A percentile compares a stretch with the other conserved stretches of the same genome.
phyloP scores from a whole-genome alignment of 75 land plant species.

The Pinus tabuliformis region DNA sequence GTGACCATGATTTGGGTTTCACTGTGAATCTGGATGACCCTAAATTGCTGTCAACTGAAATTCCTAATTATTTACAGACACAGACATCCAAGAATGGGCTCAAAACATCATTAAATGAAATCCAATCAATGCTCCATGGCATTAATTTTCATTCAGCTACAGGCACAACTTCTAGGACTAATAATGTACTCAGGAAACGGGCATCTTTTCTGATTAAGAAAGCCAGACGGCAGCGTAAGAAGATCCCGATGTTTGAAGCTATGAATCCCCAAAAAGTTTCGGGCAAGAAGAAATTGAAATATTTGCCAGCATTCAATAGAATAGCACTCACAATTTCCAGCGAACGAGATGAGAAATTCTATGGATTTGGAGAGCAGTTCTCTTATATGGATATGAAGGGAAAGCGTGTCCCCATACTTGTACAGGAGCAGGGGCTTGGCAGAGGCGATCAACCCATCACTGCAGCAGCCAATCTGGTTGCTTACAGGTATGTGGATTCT shows the following conservation, averaged over 20 bases:
- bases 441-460: conserved; percentile 98
- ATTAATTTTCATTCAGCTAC: too few relatives aligned
- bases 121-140: too few relatives aligned
- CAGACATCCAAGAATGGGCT: too few relatives aligned
- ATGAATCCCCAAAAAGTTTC: background rate
- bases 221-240: background rate
- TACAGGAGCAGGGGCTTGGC: conserved; percentile 96
- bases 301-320: conserved; percentile 45
- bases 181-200: background rate
- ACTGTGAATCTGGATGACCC: conserved; percentile 21
- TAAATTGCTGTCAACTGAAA: too few relatives aligned
- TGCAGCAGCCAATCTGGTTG: conserved; percentile 78
- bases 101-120: too few relatives aligned
- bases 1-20: conserved; percentile 40
- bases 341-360: conserved; percentile 68
- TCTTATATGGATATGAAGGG: conserved; percentile 88
- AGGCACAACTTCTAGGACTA: too few relatives aligned
- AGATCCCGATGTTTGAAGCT: conserved; percentile 15
- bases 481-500: conserved; percentile 61
- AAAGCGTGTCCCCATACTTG: conserved; percentile 82
- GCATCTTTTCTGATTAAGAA: background rate
- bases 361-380: conserved; percentile 95
- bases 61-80: too few relatives aligned
- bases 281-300: conserved; percentile 5
- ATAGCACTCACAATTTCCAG: conserved; percentile 63